These are phyloP conservation scores for Hyaloperonospora brassicae DNA, from an alignment of 352 stramenopile genomes.

Conservation along the genomic window DNA sequence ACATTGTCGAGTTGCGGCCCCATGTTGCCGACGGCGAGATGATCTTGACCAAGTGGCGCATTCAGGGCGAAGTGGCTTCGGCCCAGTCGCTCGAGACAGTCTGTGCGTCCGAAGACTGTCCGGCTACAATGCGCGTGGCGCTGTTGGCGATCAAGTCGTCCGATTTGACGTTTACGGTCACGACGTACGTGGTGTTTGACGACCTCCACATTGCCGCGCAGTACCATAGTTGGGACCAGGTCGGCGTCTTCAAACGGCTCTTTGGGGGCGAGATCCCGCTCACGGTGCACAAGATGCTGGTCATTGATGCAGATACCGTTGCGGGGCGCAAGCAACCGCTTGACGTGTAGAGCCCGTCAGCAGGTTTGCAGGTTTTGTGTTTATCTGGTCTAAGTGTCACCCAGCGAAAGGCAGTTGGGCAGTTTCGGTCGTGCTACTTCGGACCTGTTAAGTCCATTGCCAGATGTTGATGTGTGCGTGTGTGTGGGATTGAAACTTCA, in stretches of 20 bases:
- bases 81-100: slow-evolving; percentile 51
- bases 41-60: slow-evolving; percentile 79
- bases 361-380: no score
- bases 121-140: slow-evolving; percentile 52
- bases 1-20: slow-evolving; percentile 72
- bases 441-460: no score
- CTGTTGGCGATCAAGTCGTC: slow-evolving; percentile 74
- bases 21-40: slow-evolving; percentile 72
- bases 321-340: slow-evolving; percentile 25
- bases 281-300: slow-evolving; percentile 46
- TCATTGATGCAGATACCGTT: slow-evolving; percentile 38
- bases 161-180: slow-evolving; percentile 78
- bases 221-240: slow-evolving; percentile 78
- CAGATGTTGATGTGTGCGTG: no score
- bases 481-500: no score
- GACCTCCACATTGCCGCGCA: slow-evolving; percentile 61
- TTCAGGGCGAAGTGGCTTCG: slow-evolving; percentile 70
- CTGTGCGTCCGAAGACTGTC: slow-evolving; percentile 62
- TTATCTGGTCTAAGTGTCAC: no score
- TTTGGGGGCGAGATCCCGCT: slow-evolving; percentile 67
- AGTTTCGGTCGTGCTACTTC: no score
- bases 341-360: slow-evolving; percentile 18
- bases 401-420: no score
- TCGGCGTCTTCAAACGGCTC: slow-evolving; percentile 73
- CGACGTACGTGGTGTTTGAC: slow-evolving; percentile 77